phyloP scores from a whole-genome alignment of 805 yeast genomes.

The Geotrichum ghanense region DNA sequence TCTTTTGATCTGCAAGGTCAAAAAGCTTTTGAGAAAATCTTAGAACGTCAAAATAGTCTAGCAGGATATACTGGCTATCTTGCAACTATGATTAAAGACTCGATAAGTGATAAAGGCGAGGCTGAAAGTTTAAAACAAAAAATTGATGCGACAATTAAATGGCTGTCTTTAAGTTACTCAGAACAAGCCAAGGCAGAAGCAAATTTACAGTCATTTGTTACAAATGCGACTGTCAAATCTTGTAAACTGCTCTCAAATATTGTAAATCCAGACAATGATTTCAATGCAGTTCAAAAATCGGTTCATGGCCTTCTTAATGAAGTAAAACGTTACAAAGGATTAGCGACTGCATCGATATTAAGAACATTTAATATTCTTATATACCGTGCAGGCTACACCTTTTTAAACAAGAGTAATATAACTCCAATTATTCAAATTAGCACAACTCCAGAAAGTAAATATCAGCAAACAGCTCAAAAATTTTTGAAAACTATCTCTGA shows the following conservation, averaged over 20 bases:
- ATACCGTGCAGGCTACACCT: constrained; percentile 47
- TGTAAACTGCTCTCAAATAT: constrained; percentile 45
- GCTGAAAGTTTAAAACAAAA: constrained; percentile 34
- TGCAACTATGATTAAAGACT: constrained; percentile 4
- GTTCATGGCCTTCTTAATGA: constrained; percentile 51
- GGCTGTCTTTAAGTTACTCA: constrained; percentile 54
- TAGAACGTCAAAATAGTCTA: constrained; percentile 43
- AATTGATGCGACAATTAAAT: constrained; percentile 31
- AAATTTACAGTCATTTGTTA: constrained; percentile 41
- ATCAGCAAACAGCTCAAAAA: constrained; percentile 34
- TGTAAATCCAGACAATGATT: constrained; percentile 46
- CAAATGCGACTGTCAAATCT: constrained; percentile 47
- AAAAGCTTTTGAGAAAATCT: constrained; percentile 56
- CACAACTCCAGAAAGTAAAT: constrained; percentile 25
- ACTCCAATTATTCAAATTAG: constrained; percentile 38
- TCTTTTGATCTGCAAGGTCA: constrained; percentile 46
- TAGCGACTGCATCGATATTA: constrained; percentile 34
- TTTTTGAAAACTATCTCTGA: constrained; percentile 48
- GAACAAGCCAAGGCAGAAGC: constrained; percentile 36
- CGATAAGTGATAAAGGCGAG: constrained; percentile 5
- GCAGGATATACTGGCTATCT: constrained; percentile 33
- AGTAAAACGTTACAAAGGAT: constrained; percentile 17
- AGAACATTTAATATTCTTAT: constrained; percentile 45
- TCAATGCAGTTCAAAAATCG: constrained; percentile 46
- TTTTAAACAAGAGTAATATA: constrained; percentile 58